Conservation (phyloP, 2,329 filamentous ascomycete genomes). For the Botryotinia narcissicola region DNA sequence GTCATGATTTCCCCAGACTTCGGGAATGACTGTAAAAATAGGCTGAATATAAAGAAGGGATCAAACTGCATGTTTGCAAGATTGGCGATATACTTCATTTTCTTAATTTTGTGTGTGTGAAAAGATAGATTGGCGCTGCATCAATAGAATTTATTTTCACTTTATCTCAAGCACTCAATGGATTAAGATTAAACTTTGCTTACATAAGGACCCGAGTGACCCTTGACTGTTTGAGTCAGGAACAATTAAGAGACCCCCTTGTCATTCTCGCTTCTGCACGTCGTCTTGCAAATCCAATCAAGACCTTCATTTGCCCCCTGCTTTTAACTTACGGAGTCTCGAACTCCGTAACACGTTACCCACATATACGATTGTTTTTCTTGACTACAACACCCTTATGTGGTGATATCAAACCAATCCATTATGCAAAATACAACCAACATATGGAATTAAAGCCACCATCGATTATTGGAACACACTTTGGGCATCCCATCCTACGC, state of each 20-base stretch:
- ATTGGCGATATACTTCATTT: slow-evolving; percentile 1
- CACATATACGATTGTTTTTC: not conserved
- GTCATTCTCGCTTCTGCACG: slow-evolving; percentile 19
- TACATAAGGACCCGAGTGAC: slow-evolving; percentile 12
- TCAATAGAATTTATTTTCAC: not conserved
- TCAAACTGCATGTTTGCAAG: not conserved
- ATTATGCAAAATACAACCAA: slow-evolving; percentile 5
- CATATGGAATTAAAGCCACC: not conserved
- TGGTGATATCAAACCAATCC: slow-evolving; percentile 3
- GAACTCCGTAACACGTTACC: slow-evolving; percentile 17
- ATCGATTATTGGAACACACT: not conserved
- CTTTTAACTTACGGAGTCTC: slow-evolving; percentile 6
- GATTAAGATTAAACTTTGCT: not conserved
- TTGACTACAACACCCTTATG: slow-evolving; percentile 1
- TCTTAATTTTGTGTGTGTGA: not conserved
- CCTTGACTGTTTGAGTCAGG: slow-evolving; percentile 1
- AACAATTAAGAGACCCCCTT: not conserved
- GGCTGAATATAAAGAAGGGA: slow-evolving; percentile 8
- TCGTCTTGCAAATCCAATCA: slow-evolving; percentile 18
- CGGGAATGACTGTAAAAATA: not conserved
- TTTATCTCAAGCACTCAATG: not conserved
- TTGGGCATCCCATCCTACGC: not conserved
- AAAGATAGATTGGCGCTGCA: not conserved
- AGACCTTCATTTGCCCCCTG: not conserved
- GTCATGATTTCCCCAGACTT: slow-evolving; percentile 21